Evolutionary conservation across 2,329 filamentous ascomycete genomes (phyloP).

Genomic region (Aspergillus luchuensis): DNA sequence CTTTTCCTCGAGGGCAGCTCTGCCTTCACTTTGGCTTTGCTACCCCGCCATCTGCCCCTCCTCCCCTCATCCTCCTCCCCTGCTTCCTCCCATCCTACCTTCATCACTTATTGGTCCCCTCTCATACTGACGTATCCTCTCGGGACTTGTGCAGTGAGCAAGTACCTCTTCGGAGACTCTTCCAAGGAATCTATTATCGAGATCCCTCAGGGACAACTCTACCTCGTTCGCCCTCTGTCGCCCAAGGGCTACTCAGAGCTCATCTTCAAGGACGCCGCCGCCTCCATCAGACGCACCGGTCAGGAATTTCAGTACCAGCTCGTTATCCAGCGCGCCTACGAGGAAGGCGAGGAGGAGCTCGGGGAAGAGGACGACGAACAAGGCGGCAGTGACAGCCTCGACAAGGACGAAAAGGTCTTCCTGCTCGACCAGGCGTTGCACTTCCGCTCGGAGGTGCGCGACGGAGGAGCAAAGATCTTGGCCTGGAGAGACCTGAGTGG

Average conservation of each 20-base stretch:
- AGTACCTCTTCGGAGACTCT: conserved; percentile 85
- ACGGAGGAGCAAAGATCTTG: conserved; percentile 79
- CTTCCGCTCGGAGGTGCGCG: conserved; percentile 79
- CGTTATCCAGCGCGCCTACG: conserved; percentile 92
- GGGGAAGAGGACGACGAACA: conserved; percentile 89
- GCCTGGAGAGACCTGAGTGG: conserved; percentile 95
- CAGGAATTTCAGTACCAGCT: conserved; percentile 98
- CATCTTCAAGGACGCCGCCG: conserved; percentile 95
- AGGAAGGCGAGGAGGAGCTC: conserved; percentile 93
- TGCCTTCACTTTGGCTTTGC: conserved; percentile 4
- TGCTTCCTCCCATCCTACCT: not conserved
- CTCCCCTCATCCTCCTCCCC: not conserved
- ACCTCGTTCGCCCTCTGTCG: conserved; percentile 90
- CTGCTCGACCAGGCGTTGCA: conserved; percentile 89
- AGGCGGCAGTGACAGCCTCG: conserved; percentile 73
- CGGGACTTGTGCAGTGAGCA: conserved; percentile 65
- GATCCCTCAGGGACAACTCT: conserved; percentile 92
- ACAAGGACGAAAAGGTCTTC: conserved; percentile 97
- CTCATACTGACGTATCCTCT: conserved; percentile 7
- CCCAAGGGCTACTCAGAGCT: conserved; percentile 98
- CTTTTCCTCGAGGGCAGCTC: conserved; percentile 6
- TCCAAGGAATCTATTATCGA: conserved; percentile 93
- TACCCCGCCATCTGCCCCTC: conserved; percentile 28
- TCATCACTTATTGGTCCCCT: conserved; percentile 5
- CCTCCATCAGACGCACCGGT: conserved; percentile 86